Conservation (phyloP, 495 filamentous ascomycete species). For the Aspergillus heteromorphus region DNA sequence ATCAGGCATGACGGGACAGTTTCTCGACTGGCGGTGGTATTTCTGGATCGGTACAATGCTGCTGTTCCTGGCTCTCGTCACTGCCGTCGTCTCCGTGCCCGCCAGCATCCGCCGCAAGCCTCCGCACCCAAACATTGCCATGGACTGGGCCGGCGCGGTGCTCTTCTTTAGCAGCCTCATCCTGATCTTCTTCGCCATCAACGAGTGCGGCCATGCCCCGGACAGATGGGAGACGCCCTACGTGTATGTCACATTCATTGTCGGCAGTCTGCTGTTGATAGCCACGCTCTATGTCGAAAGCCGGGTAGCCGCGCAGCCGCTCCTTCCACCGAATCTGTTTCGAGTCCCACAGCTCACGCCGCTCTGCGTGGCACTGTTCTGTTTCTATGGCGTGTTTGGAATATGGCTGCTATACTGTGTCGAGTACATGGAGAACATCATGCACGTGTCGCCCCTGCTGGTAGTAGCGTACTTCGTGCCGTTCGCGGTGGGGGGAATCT, state of each 20-base stretch:
- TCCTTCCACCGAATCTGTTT: constrained; percentile 74
- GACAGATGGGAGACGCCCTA: constrained; percentile 71
- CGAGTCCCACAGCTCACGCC: constrained; percentile 66
- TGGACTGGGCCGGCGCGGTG: constrained; percentile 66
- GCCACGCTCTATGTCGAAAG: constrained; percentile 67
- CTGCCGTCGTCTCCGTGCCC: constrained; percentile 60
- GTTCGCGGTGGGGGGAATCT: constrained; percentile 67
- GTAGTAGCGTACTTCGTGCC: constrained; percentile 76
- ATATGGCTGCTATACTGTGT: neutral
- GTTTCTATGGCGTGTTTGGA: too few relatives aligned
- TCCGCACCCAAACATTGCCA: constrained; percentile 39
- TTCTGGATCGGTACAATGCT: constrained; percentile 70
- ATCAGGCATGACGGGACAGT: constrained; percentile 63
- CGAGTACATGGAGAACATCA: constrained; percentile 61
- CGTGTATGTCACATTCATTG: constrained; percentile 55
- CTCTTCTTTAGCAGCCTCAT: constrained; percentile 63
- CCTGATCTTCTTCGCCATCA: constrained; percentile 74
- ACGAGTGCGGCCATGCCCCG: constrained; percentile 64
- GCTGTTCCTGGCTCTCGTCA: constrained; percentile 37
- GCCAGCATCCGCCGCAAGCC: constrained; percentile 50
- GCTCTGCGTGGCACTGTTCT: constrained; percentile 37
- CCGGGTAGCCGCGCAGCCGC: constrained; percentile 64
- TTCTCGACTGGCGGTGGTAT: constrained; percentile 67
- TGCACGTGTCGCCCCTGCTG: constrained; percentile 60
- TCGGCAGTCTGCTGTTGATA: constrained; percentile 44